These are phyloP conservation scores for Zasmidium cellare DNA, from an alignment of 2,329 filamentous ascomycete genomes.

Conservation along the genomic window DNA sequence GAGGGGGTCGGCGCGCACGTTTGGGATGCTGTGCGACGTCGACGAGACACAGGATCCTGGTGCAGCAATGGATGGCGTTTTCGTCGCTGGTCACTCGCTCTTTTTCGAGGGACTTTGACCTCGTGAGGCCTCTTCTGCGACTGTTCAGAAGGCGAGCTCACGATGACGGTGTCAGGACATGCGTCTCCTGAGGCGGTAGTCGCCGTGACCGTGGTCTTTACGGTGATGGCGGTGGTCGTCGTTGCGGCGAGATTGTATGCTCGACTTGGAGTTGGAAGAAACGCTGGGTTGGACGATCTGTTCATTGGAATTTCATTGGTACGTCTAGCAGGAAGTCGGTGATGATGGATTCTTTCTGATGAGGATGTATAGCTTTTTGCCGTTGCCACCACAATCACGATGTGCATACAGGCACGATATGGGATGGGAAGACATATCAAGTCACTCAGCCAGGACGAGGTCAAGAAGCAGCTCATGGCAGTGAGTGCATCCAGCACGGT, in stretches of 20 bases:
- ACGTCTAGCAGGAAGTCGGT: neutral
- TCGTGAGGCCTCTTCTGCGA: neutral
- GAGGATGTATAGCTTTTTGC: slow-evolving; percentile 14
- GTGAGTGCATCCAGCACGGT: slow-evolving; percentile 5
- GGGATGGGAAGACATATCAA: slow-evolving; percentile 23
- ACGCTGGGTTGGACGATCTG: slow-evolving; percentile 26
- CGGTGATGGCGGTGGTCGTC: slow-evolving; percentile 16
- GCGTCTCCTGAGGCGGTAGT: slow-evolving; percentile 21
- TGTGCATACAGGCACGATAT: slow-evolving; percentile 22
- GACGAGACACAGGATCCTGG: neutral
- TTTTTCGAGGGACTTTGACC: too few relatives aligned
- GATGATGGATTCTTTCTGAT: neutral
- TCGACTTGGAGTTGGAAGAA: slow-evolving; percentile 17
- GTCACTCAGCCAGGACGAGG: slow-evolving; percentile 13
- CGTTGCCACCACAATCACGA: slow-evolving; percentile 15
- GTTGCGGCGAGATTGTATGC: slow-evolving; percentile 16
- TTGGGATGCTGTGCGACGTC: neutral
- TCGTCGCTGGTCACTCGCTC: neutral
- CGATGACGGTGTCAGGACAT: slow-evolving; percentile 14
- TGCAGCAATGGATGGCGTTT: neutral
- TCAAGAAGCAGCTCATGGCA: slow-evolving; percentile 20
- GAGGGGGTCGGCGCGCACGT: neutral
- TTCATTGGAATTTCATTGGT: slow-evolving; percentile 25
- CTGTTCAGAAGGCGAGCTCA: neutral
- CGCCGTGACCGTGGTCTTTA: slow-evolving; percentile 21